Conservation (phyloP, 2,329 filamentous ascomycete species). For the Aureobasidium leucospermi region DNA sequence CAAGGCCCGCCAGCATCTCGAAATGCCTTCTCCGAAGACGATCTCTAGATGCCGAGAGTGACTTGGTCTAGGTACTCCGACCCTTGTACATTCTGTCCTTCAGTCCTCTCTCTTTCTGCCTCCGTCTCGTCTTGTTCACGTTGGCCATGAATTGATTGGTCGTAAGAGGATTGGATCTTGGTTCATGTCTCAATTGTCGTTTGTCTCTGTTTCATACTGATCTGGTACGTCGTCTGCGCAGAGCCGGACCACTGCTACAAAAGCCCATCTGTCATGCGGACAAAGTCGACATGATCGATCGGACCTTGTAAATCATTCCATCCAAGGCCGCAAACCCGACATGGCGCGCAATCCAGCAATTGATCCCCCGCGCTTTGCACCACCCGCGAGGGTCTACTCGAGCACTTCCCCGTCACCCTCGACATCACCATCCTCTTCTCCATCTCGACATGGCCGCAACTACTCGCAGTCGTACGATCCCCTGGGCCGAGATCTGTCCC, state of each 20-base stretch:
- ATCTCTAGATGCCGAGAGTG: background rate
- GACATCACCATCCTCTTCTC: constrained; percentile 22
- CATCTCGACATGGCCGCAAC: constrained; percentile 22
- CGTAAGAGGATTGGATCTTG: background rate
- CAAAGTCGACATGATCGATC: background rate
- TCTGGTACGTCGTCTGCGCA: background rate
- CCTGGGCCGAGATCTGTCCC: constrained; percentile 54
- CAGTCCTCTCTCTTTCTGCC: background rate
- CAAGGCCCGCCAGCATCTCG: background rate
- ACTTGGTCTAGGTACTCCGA: background rate
- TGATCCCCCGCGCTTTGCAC: constrained; percentile 19
- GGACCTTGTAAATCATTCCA: background rate
- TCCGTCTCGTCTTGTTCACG: background rate
- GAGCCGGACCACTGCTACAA: background rate
- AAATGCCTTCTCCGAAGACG: constrained; percentile 1
- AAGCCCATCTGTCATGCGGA: background rate
- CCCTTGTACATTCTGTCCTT: background rate
- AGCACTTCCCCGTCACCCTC: constrained; percentile 17
- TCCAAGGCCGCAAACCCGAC: background rate
- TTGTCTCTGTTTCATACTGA: constrained; percentile 6
- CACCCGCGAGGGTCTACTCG: constrained; percentile 4
- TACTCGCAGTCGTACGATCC: constrained; percentile 21
- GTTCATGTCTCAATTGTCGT: background rate
- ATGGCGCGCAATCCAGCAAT: constrained; percentile 25
- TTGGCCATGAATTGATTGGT: background rate